phyloP scores from a whole-genome alignment of 768 basidiomycete species.

The Termitomyces sp. region DNA sequence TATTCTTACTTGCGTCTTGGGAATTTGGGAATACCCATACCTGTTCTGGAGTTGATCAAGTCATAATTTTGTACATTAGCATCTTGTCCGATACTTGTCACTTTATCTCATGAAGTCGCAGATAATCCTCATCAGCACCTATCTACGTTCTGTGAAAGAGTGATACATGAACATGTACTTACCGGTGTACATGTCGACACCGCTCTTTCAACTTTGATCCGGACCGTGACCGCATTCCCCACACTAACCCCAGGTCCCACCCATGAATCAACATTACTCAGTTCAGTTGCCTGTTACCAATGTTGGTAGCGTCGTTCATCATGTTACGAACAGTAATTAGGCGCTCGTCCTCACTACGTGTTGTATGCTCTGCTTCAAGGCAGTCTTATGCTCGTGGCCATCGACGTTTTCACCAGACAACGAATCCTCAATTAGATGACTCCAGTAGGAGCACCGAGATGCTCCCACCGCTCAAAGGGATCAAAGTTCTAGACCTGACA shows the following conservation, averaged over 20 bases:
- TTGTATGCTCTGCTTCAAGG: not conserved
- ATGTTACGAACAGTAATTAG: not conserved
- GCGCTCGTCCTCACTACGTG: not conserved
- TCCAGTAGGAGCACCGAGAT: constrained; percentile 41
- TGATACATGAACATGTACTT: not conserved
- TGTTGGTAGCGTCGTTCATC: not conserved
- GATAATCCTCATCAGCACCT: not conserved
- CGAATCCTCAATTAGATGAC: not conserved
- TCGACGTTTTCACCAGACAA: constrained; percentile 1
- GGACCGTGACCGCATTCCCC: not conserved
- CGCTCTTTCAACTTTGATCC: not conserved
- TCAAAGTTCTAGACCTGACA: constrained; percentile 85
- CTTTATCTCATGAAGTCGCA: not conserved
- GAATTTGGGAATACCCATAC: not conserved
- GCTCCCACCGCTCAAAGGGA: constrained; percentile 71
- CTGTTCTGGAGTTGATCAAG: not conserved
- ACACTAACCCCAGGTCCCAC: not conserved
- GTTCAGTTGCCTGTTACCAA: not conserved
- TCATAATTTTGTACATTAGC: not conserved
- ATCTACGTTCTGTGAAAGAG: not conserved
- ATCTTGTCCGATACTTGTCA: not conserved
- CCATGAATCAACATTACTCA: not conserved
- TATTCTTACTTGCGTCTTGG: not conserved
- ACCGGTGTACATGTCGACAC: not conserved
- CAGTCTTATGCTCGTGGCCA: not conserved